A percentile compares a stretch with the other conserved stretches of the same genome.
Evolutionary conservation across 1,139 yeast species (phyloP).

Genomic region (Magnusiomyces tetraspermus): DNA sequence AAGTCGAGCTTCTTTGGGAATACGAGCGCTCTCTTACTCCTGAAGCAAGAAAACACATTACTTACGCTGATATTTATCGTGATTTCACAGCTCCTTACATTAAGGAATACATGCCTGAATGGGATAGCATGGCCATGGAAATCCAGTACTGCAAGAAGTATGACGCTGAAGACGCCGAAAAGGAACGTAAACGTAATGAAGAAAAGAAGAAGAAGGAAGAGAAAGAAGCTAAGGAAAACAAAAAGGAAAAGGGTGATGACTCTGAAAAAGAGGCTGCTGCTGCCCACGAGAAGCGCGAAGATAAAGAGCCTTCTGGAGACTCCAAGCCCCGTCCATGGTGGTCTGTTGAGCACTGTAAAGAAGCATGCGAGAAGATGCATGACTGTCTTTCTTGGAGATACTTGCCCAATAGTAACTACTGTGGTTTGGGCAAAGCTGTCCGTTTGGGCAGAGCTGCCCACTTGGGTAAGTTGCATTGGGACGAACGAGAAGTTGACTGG

Average conservation of each 20-base stretch:
- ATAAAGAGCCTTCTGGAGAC: slow-evolving; percentile 9
- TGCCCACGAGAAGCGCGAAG: slow-evolving; percentile 12
- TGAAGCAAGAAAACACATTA: slow-evolving; percentile 23
- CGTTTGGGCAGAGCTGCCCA: slow-evolving; percentile 8
- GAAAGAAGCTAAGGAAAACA: not conserved
- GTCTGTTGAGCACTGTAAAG: slow-evolving; percentile 20
- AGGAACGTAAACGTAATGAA: slow-evolving; percentile 1
- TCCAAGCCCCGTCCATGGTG: slow-evolving; percentile 19
- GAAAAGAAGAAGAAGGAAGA: not conserved
- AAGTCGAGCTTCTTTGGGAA: slow-evolving; percentile 31
- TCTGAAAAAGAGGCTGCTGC: slow-evolving; percentile 13
- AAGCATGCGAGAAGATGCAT: slow-evolving; percentile 19
- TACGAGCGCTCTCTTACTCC: slow-evolving; percentile 29
- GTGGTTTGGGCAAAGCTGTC: slow-evolving; percentile 16
- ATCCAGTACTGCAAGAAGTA: slow-evolving; percentile 14
- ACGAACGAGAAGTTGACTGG: not conserved
- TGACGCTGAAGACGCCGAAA: slow-evolving; percentile 13
- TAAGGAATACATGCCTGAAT: slow-evolving; percentile 19
- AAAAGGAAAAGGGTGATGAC: slow-evolving; percentile 10
- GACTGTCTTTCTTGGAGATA: slow-evolving; percentile 25
- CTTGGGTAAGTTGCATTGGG: not conserved
- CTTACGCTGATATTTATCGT: slow-evolving; percentile 28
- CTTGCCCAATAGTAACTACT: slow-evolving; percentile 17
- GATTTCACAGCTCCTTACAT: slow-evolving; percentile 31
- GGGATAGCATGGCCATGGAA: slow-evolving; percentile 23